Evolutionary conservation across 148 eudicot species (phyloP).

Genomic region (Fallopia convolvulus): DNA sequence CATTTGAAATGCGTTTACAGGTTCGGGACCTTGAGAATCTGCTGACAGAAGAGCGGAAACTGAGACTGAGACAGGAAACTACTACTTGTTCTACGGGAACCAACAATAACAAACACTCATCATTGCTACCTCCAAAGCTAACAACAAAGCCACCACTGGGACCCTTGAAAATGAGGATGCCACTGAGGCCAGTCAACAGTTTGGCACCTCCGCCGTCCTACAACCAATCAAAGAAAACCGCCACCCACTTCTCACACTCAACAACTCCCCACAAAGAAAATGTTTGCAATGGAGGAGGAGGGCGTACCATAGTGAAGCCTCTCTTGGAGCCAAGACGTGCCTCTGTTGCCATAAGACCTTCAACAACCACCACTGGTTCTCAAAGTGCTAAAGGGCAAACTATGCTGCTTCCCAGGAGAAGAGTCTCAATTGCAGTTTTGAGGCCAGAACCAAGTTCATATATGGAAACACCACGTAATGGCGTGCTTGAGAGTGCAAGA

Average conservation of each 20-base stretch:
- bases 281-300: slow-evolving; percentile 4
- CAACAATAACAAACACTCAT: slow-evolving; percentile 28
- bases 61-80: slow-evolving; percentile 63
- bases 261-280: slow-evolving; percentile 57
- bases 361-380: slow-evolving; percentile 2
- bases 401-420: slow-evolving; percentile 42
- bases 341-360: slow-evolving; percentile 51
- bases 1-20: slow-evolving; percentile 23
- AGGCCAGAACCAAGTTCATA: slow-evolving; percentile 31
- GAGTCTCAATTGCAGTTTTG: slow-evolving; percentile 60
- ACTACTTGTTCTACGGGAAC: slow-evolving; percentile 25
- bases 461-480: slow-evolving; percentile 16
- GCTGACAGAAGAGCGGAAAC: slow-evolving; percentile 67
- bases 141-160: slow-evolving; percentile 66
- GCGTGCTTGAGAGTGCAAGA: background rate
- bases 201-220: slow-evolving; percentile 45
- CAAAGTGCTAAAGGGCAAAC: slow-evolving; percentile 4
- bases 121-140: slow-evolving; percentile 16
- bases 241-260: slow-evolving; percentile 26
- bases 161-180: slow-evolving; percentile 57
- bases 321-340: slow-evolving; percentile 49
- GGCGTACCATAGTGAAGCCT: slow-evolving; percentile 16
- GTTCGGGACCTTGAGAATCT: slow-evolving; percentile 82
- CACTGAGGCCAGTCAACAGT: slow-evolving; percentile 61
- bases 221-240: slow-evolving; percentile 23